Conservation (phyloP, 2,329 filamentous ascomycete species). For the Coniochaeta hoffmannii region DNA sequence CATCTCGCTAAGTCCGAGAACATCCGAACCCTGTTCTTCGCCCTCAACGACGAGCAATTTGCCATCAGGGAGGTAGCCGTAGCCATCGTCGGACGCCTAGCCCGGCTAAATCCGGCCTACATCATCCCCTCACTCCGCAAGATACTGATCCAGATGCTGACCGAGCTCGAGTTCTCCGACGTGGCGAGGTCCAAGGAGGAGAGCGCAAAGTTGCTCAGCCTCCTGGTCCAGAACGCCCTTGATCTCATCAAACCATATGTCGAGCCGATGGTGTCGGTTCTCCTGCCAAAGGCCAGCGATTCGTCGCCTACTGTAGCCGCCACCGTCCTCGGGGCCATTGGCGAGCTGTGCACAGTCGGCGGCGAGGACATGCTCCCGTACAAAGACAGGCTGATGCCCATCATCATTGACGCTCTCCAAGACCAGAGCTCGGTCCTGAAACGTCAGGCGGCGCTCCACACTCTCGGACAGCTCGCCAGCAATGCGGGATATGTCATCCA, state of each 20-base stretch:
- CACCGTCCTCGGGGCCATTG: constrained; percentile 90
- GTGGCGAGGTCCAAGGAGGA: constrained; percentile 93
- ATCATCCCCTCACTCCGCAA: constrained; percentile 94
- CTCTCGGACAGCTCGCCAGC: constrained; percentile 84
- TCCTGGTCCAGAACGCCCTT: constrained; percentile 88
- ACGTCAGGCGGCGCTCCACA: constrained; percentile 83
- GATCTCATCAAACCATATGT: constrained; percentile 94
- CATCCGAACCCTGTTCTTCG: constrained; percentile 89
- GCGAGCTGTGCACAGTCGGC: constrained; percentile 87
- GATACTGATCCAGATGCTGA: constrained; percentile 90
- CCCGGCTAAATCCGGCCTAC: constrained; percentile 88
- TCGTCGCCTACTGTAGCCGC: constrained; percentile 80
- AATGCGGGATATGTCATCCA: constrained; percentile 97
- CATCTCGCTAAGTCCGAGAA: constrained; percentile 98
- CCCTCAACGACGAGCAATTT: constrained; percentile 91
- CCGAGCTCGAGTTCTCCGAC: constrained; percentile 93
- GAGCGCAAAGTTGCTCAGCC: constrained; percentile 84
- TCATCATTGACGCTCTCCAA: constrained; percentile 89
- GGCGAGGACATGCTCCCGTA: constrained; percentile 91
- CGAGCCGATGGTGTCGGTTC: constrained; percentile 87
- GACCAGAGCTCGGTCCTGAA: constrained; percentile 88
- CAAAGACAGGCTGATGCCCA: constrained; percentile 85
- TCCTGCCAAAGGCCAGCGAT: constrained; percentile 89
- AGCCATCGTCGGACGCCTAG: constrained; percentile 89
- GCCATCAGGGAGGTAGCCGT: constrained; percentile 90